Evolutionary conservation across 257 asterid species (phyloP).

Genomic region (Prunella vulgaris): DNA sequence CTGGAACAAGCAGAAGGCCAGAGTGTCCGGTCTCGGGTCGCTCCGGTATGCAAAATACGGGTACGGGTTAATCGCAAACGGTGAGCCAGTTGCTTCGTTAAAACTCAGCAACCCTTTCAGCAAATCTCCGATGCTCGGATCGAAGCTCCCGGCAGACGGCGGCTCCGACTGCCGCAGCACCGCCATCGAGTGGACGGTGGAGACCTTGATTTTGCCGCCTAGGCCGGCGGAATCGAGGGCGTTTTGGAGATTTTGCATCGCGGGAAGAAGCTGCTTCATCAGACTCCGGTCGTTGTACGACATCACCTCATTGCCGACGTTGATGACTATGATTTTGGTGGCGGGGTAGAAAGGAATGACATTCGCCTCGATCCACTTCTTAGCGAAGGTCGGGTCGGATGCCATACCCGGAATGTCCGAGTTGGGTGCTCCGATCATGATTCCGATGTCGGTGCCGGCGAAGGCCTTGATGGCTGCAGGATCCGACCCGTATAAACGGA

Average conservation of each 20-base stretch:
- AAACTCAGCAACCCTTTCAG: conserved; percentile 56
- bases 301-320: conserved; percentile 69
- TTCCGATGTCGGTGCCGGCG: conserved; percentile 55
- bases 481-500: conserved; percentile 60
- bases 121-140: conserved; percentile 45
- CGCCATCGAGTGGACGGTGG: conserved; percentile 71
- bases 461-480: conserved; percentile 49
- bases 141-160: conserved; percentile 58
- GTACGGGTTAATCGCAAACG: conserved; percentile 66
- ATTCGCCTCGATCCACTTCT: conserved; percentile 44
- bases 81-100: conserved; percentile 50
- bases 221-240: conserved; percentile 41
- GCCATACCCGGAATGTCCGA: conserved; percentile 63
- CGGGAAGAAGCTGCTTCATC: conserved; percentile 57
- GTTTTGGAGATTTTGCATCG: conserved; percentile 54
- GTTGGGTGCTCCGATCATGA: conserved; percentile 57
- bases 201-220: conserved; percentile 58
- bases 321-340: conserved; percentile 41
- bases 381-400: conserved; percentile 43
- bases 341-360: conserved; percentile 60
- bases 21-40: conserved; percentile 62
- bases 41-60: conserved; percentile 71
- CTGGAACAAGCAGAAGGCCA: conserved; percentile 67
- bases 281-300: conserved; percentile 47
- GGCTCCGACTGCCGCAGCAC: conserved; percentile 55